Evolutionary conservation across 2,329 filamentous ascomycete genomes (phyloP).

Genomic region (Apiospora sp.): DNA sequence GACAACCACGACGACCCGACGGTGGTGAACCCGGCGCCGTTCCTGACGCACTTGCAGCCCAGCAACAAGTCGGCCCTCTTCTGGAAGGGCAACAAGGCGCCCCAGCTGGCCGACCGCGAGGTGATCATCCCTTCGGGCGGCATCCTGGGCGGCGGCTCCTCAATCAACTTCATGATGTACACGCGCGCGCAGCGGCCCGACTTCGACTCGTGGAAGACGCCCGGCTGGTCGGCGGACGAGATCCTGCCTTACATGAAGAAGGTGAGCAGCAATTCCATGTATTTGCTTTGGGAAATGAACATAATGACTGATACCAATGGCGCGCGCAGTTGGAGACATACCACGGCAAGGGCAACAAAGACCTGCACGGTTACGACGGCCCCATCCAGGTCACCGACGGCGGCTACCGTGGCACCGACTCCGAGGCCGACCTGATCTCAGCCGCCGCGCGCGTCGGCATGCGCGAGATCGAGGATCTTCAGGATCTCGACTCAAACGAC

Average conservation of each 20-base stretch:
- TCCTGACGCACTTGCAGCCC: constrained; percentile 55
- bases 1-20: constrained; percentile 26
- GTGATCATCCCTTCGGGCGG: constrained; percentile 51
- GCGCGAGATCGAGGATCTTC: constrained; percentile 56
- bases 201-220: constrained; percentile 42
- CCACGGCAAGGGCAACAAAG: constrained; percentile 46
- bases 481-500: constrained; percentile 52
- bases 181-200: constrained; percentile 44
- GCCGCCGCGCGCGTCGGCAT: constrained; percentile 55
- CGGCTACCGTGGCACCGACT: constrained; percentile 47
- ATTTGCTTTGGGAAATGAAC: not conserved
- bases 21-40: constrained; percentile 56
- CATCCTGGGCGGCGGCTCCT: constrained; percentile 61
- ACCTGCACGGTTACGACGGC: constrained; percentile 55
- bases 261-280: constrained; percentile 31
- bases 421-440: constrained; percentile 55
- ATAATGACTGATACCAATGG: constrained; percentile 33
- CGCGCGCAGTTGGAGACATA: constrained; percentile 40
- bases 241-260: constrained; percentile 62
- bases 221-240: constrained; percentile 41
- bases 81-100: constrained; percentile 48
- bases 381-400: constrained; percentile 59
- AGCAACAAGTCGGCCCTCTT: constrained; percentile 54
- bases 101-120: constrained; percentile 53
- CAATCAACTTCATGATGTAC: constrained; percentile 59